Conservation (phyloP, 208 protist genomes). For the Borovskyia barvae region DNA sequence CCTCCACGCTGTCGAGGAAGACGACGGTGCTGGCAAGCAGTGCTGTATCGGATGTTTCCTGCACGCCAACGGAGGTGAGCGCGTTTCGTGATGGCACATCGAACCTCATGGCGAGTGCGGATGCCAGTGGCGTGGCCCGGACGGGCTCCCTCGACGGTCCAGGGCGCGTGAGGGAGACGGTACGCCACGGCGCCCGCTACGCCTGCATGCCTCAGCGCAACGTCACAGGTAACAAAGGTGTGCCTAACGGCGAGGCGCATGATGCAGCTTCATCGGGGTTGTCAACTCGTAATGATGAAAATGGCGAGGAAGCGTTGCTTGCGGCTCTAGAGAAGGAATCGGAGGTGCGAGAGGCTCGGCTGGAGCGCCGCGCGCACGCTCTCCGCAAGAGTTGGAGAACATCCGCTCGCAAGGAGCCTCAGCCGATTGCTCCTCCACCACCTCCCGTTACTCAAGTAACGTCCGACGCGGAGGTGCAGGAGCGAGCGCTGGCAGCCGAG, state of each 20-base stretch:
- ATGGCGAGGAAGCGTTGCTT: conserved; percentile 32
- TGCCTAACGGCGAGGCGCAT: neutral
- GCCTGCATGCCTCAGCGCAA: neutral
- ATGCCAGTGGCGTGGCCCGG: no score
- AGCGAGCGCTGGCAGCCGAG: conserved; percentile 51
- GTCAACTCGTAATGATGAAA: neutral
- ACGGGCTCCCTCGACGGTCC: no score
- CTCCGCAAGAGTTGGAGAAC: conserved; percentile 18
- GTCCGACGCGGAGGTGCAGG: conserved; percentile 58
- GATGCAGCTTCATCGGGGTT: neutral
- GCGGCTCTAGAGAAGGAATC: conserved; percentile 34
- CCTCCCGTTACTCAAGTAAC: conserved; percentile 49
- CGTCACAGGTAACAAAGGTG: neutral
- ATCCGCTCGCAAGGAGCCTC: neutral
- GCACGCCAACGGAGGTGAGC: no score
- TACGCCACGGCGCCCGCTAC: conserved; percentile 23
- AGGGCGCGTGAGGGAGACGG: no score
- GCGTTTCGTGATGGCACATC: no score
- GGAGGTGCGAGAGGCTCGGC: conserved; percentile 31
- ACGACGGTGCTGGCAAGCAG: no score
- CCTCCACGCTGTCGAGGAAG: neutral
- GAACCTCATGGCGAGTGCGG: no score
- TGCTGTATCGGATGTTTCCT: no score
- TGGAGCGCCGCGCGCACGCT: conserved; percentile 23
- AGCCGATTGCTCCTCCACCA: conserved; percentile 30